These are phyloP conservation scores for Galium porrigens DNA, from an alignment of 305 asterid genomes.

Conservation along the genomic window DNA sequence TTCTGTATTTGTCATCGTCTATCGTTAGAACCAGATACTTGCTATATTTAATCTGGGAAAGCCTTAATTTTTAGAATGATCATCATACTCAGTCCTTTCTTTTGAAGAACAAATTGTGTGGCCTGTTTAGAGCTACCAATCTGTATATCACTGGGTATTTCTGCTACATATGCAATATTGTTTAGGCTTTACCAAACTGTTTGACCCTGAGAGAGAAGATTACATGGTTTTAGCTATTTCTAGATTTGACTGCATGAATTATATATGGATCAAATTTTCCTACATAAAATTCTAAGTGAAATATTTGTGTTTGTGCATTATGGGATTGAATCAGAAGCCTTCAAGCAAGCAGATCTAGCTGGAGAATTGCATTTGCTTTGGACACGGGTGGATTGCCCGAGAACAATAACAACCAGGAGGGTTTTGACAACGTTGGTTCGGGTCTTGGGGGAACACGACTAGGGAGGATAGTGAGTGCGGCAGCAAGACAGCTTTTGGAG, in stretches of 20 bases:
- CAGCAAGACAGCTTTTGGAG: constrained; percentile 54
- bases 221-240: neutral
- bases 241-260: neutral
- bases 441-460: constrained; percentile 71
- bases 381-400: constrained; percentile 56
- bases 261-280: neutral
- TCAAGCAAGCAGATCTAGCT: constrained; percentile 20
- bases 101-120: neutral
- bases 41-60: neutral
- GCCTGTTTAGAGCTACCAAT: neutral
- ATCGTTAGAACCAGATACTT: neutral
- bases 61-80: neutral
- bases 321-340: constrained; percentile 24
- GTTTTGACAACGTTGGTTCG: constrained; percentile 26
- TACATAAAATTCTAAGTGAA: neutral
- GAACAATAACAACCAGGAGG: constrained; percentile 41
- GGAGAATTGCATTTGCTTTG: constrained; percentile 45
- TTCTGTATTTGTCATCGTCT: neutral
- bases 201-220: constrained; percentile 38
- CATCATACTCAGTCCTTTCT: neutral
- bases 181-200: neutral
- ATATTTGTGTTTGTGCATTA: constrained; percentile 5
- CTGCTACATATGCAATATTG: neutral
- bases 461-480: constrained; percentile 71
- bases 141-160: neutral